Conservation (phyloP, 2,329 filamentous ascomycete genomes). For the Spiromastix sp. region DNA sequence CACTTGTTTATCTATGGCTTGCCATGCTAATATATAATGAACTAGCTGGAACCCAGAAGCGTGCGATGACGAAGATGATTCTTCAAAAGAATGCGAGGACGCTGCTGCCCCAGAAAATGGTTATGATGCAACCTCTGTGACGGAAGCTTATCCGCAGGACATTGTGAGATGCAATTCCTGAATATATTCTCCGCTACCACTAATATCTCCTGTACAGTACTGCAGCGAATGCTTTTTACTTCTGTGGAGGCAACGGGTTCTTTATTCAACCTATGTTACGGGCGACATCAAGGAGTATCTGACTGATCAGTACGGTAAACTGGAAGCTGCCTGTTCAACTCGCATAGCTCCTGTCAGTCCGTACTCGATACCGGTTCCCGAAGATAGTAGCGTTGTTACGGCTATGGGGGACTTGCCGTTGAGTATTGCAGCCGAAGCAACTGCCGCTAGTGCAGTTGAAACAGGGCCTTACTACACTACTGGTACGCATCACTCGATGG, state of each 20-base stretch:
- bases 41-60: constrained; percentile 7
- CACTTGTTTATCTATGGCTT: neutral
- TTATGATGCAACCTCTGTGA: constrained; percentile 5
- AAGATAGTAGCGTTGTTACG: neutral
- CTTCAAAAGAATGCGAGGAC: constrained; percentile 7
- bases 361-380: too few species aligned
- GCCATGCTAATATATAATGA: neutral
- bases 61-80: constrained; percentile 9
- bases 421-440: neutral
- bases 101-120: constrained; percentile 3
- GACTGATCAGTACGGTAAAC: constrained; percentile 10
- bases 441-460: too few species aligned
- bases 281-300: constrained; percentile 12
- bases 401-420: too few species aligned
- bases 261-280: constrained; percentile 10
- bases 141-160: constrained; percentile 10
- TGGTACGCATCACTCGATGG: constrained; percentile 1
- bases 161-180: constrained; percentile 5
- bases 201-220: constrained; percentile 8
- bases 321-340: constrained; percentile 10
- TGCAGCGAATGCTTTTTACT: constrained; percentile 14
- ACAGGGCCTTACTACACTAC: constrained; percentile 5
- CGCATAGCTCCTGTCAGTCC: neutral
- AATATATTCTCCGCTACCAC: neutral
- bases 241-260: constrained; percentile 12